Evolutionary conservation across 2,329 filamentous ascomycete genomes (phyloP).

Genomic region (Aspergillus sergii): DNA sequence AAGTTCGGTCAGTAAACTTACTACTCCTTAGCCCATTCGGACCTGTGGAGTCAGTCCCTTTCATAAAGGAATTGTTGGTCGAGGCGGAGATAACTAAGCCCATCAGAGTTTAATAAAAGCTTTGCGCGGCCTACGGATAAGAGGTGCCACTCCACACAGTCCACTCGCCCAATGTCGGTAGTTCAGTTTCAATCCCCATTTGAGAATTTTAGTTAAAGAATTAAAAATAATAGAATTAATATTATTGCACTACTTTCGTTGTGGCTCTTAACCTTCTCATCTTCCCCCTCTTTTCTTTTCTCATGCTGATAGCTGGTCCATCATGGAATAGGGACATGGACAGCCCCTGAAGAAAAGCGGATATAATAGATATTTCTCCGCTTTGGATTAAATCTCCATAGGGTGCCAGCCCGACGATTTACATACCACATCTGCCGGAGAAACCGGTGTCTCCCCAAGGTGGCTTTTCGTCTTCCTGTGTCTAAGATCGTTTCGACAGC

Average conservation of each 20-base stretch:
- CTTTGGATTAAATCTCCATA: constrained; percentile 1
- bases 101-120: constrained; percentile 9
- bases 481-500: background rate
- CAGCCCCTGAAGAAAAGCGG: background rate
- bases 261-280: background rate
- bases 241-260: background rate
- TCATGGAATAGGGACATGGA: background rate
- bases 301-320: background rate
- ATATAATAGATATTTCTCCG: background rate
- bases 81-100: constrained; percentile 2
- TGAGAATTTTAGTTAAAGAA: background rate
- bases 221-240: background rate
- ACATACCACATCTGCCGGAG: background rate
- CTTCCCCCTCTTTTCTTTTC: constrained; percentile 3
- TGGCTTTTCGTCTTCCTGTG: background rate
- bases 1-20: background rate
- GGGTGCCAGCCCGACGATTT: background rate
- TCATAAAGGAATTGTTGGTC: constrained; percentile 1
- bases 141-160: constrained; percentile 5
- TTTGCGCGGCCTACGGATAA: constrained; percentile 8
- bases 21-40: background rate
- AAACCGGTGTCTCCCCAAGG: background rate
- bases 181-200: constrained; percentile 5
- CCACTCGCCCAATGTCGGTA: constrained; percentile 4
- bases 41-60: background rate